A percentile compares a stretch with the other conserved stretches of the same genome.
Evolutionary conservation across 1,284 basidiomycete genomes (phyloP).

Genomic region (Cryptococcus floricola): DNA sequence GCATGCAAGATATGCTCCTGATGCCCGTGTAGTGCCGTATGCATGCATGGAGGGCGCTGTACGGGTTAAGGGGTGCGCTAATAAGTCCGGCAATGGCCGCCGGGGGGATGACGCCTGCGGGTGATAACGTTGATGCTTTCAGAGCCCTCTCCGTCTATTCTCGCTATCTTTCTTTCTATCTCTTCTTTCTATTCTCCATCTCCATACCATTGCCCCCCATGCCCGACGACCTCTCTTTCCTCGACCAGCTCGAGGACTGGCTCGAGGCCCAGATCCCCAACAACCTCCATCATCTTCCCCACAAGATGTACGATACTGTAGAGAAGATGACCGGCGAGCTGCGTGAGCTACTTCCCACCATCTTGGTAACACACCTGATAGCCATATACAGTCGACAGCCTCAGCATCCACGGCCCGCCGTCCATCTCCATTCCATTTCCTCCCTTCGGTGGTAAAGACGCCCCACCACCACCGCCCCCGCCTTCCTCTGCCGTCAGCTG

Average conservation of each 20-base stretch:
- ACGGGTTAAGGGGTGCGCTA: too few species aligned
- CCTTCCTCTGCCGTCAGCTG: slow-evolving; percentile 4
- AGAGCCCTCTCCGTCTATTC: too few species aligned
- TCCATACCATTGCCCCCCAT: slow-evolving; percentile 9
- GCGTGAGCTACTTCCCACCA: slow-evolving; percentile 26
- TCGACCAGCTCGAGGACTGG: slow-evolving; percentile 48
- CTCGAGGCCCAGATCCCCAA: slow-evolving; percentile 43
- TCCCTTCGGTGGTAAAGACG: slow-evolving; percentile 35
- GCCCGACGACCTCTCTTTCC: slow-evolving; percentile 38
- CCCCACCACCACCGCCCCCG: slow-evolving; percentile 29
- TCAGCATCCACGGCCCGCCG: slow-evolving; percentile 44
- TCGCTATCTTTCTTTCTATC: not conserved
- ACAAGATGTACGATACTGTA: slow-evolving; percentile 44
- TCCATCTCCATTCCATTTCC: slow-evolving; percentile 47
- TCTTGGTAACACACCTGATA: not conserved
- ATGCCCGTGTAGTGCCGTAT: too few species aligned
- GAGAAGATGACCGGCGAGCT: slow-evolving; percentile 44
- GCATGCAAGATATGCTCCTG: too few species aligned
- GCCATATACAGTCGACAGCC: slow-evolving; percentile 36
- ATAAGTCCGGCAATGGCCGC: not conserved
- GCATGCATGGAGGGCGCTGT: too few species aligned
- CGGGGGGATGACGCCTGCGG: not conserved
- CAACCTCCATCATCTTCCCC: slow-evolving; percentile 44
- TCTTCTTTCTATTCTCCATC: too few species aligned
- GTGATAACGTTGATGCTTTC: too few species aligned